Percentiles rank a stretch among this genome's conserved stretches.
These are phyloP conservation scores for Podila epigama DNA, from an alignment of 192 early-diverging fungal genomes.

Conservation along the genomic window DNA sequence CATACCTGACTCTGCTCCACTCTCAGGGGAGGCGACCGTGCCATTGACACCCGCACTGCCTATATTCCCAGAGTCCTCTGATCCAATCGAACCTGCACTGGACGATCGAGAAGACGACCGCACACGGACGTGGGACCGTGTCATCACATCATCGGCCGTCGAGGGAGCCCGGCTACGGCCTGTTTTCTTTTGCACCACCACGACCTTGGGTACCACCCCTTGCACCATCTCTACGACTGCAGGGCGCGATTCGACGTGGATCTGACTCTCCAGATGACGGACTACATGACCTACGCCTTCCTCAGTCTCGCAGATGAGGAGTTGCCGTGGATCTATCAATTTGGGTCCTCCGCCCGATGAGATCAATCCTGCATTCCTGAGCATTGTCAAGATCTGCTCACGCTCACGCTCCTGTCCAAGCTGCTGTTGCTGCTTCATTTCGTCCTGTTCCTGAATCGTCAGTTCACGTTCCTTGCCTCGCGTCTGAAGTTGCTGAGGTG, in stretches of 20 bases:
- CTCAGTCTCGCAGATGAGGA: conserved; percentile 75
- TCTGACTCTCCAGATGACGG: conserved; percentile 66
- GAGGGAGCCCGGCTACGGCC: conserved; percentile 27
- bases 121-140: conserved; percentile 27
- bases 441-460: conserved; percentile 34
- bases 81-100: neutral
- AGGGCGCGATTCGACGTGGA: conserved; percentile 71
- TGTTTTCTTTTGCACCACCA: conserved; percentile 43
- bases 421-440: conserved; percentile 26
- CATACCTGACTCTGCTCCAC: too few relatives aligned
- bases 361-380: conserved; percentile 51
- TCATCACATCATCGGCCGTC: conserved; percentile 25
- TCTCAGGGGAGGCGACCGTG: too few relatives aligned
- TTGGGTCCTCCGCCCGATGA: conserved; percentile 24
- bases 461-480: conserved; percentile 11
- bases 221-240: conserved; percentile 46
- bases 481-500: neutral
- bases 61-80: neutral
- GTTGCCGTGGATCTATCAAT: conserved; percentile 65
- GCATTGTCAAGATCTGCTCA: conserved; percentile 58
- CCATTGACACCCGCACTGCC: neutral
- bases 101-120: conserved; percentile 24
- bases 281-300: conserved; percentile 75
- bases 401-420: conserved; percentile 63
- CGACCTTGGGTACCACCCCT: conserved; percentile 47